These are phyloP conservation scores for Zygosaccharomyces sapae DNA, from an alignment of 1,139 yeast genomes.

Conservation along the genomic window DNA sequence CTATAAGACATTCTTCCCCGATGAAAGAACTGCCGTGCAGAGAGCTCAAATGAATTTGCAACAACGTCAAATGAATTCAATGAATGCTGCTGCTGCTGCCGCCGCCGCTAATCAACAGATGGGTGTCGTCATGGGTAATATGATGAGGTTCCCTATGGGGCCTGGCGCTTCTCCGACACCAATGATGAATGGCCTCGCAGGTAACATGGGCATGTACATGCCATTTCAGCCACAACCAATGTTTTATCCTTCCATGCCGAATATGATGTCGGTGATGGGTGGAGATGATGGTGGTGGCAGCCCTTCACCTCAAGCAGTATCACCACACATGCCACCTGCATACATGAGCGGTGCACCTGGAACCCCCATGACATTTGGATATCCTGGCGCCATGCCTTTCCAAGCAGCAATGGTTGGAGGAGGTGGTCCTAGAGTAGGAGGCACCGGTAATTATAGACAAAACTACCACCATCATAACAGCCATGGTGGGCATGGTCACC, in stretches of 20 bases:
- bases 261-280: conserved; percentile 31
- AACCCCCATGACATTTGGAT: conserved; percentile 29
- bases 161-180: conserved; percentile 27
- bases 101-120: conserved; percentile 26
- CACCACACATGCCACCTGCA: conserved; percentile 30
- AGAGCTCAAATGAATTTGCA: conserved; percentile 33
- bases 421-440: conserved; percentile 15
- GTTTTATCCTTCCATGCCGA: conserved; percentile 35
- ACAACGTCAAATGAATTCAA: conserved; percentile 33
- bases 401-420: conserved; percentile 23
- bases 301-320: conserved; percentile 28
- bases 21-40: conserved; percentile 30
- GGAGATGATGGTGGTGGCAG: conserved; percentile 21
- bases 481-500: conserved; percentile 19
- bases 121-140: conserved; percentile 26
- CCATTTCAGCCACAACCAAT: conserved; percentile 37
- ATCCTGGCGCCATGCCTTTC: conserved; percentile 28
- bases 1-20: conserved; percentile 47
- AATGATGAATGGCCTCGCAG: conserved; percentile 29
- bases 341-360: conserved; percentile 26
- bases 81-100: conserved; percentile 21
- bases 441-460: conserved; percentile 18
- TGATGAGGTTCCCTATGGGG: conserved; percentile 31
- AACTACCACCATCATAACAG: conserved; percentile 20
- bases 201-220: conserved; percentile 32